Evolutionary conservation across 371 early-diverging fungal species (phyloP).

Genomic region (Amoeboaphelidium protococcarum): DNA sequence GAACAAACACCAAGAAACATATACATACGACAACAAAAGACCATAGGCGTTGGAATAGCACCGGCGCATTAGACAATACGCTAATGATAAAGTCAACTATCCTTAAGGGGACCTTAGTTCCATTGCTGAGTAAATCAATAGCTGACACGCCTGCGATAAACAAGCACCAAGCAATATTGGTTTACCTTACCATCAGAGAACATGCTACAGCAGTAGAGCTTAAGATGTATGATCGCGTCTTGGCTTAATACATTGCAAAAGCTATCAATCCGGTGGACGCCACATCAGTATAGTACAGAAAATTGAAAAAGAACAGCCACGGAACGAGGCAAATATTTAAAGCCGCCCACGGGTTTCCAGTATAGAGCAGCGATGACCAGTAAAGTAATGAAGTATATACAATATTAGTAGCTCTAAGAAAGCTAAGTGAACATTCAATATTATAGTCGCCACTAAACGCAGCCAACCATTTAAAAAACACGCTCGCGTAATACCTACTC

Average conservation of each 20-base stretch:
- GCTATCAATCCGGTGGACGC: constrained; percentile 46
- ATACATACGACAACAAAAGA: constrained; percentile 11
- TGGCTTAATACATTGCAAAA: constrained; percentile 27
- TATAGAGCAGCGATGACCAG: constrained; percentile 2
- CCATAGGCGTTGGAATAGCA: not conserved
- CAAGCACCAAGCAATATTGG: constrained; percentile 61
- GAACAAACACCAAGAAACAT: constrained; percentile 32
- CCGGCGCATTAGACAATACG: not conserved
- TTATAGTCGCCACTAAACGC: not conserved
- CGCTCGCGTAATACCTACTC: not conserved
- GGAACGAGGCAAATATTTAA: constrained; percentile 42
- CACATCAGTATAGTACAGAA: constrained; percentile 74
- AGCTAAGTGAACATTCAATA: not conserved
- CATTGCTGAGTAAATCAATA: not conserved
- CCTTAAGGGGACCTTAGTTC: not conserved
- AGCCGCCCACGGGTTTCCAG: constrained; percentile 9
- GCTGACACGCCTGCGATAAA: constrained; percentile 21
- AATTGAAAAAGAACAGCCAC: constrained; percentile 46
- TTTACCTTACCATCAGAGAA: constrained; percentile 45
- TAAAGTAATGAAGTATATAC: not conserved
- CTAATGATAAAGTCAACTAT: not conserved
- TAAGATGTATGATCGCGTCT: constrained; percentile 17
- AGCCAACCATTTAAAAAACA: not conserved
- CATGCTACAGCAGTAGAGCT: constrained; percentile 17
- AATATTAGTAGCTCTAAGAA: not conserved